Conservation (phyloP, 2,329 filamentous ascomycete species). For the Phialocephala subalpina region DNA sequence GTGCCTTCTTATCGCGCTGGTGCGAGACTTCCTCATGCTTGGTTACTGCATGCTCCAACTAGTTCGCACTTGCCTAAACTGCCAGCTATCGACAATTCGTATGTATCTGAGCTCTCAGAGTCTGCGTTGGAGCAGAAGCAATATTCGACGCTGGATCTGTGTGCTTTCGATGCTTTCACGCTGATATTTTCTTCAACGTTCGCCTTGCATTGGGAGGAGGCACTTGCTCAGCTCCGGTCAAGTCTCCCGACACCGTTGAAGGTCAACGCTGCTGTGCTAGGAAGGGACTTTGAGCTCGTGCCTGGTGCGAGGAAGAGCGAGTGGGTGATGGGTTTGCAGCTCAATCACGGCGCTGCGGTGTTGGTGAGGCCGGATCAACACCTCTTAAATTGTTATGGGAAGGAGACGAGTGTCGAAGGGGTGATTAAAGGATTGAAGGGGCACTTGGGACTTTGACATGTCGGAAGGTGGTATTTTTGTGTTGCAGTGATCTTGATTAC, state of each 20-base stretch:
- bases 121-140: conserved; percentile 39
- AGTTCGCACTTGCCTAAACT: conserved; percentile 16
- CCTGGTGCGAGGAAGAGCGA: conserved; percentile 29
- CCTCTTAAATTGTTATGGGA: background rate
- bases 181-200: conserved; percentile 34
- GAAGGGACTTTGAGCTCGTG: conserved; percentile 40
- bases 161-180: conserved; percentile 44
- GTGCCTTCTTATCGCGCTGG: conserved; percentile 47
- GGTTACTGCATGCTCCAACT: conserved; percentile 40
- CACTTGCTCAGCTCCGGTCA: conserved; percentile 14
- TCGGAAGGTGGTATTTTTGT: background rate
- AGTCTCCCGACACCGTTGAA: conserved; percentile 15
- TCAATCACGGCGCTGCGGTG: conserved; percentile 40
- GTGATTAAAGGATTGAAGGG: background rate
- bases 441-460: background rate
- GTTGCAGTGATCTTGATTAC: background rate
- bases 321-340: conserved; percentile 34
- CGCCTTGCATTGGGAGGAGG: conserved; percentile 21
- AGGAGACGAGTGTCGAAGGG: background rate
- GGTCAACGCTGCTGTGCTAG: conserved; percentile 26
- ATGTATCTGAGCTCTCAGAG: conserved; percentile 43
- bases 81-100: conserved; percentile 45
- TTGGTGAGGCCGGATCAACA: conserved; percentile 45
- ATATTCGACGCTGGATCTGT: conserved; percentile 49
- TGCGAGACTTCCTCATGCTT: conserved; percentile 51